phyloP scores from a whole-genome alignment of 306 rosid species.

The Senna siamea region DNA sequence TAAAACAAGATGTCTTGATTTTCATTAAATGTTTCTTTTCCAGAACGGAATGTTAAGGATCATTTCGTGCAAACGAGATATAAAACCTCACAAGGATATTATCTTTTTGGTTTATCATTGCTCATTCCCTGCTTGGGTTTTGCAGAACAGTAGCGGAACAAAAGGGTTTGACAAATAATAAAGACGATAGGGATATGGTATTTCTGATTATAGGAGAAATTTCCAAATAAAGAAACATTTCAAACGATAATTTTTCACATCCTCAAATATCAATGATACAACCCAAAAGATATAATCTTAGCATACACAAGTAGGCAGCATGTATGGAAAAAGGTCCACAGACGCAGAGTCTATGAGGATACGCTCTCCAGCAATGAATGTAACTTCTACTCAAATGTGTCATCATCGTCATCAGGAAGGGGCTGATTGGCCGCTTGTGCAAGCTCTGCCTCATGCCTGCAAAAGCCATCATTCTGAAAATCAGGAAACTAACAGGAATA shows the following conservation, averaged over 20 bases:
- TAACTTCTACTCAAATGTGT: slow-evolving; percentile 54
- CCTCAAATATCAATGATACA: too few relatives aligned
- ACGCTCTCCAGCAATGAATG: neutral
- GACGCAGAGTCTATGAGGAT: neutral
- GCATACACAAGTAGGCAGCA: slow-evolving; percentile 3
- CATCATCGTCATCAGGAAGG: slow-evolving; percentile 83
- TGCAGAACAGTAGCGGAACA: neutral
- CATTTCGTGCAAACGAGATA: too few relatives aligned
- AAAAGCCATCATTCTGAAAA: neutral
- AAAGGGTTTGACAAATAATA: too few relatives aligned
- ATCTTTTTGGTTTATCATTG: too few relatives aligned
- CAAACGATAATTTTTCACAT: too few relatives aligned
- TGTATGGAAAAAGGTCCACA: slow-evolving; percentile 11
- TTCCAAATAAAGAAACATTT: neutral
- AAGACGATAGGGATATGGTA: too few relatives aligned
- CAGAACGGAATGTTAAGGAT: too few relatives aligned
- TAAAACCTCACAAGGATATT: too few relatives aligned
- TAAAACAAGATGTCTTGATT: too few relatives aligned
- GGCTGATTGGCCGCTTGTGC: slow-evolving; percentile 67
- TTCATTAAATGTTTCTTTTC: too few relatives aligned
- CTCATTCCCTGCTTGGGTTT: too few relatives aligned
- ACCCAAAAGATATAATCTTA: neutral
- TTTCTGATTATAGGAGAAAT: neutral
- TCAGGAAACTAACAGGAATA: neutral
- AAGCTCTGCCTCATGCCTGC: slow-evolving; percentile 77